Evolutionary conservation across 345 rosid species (phyloP).

Genomic region (Durio zibethinus): DNA sequence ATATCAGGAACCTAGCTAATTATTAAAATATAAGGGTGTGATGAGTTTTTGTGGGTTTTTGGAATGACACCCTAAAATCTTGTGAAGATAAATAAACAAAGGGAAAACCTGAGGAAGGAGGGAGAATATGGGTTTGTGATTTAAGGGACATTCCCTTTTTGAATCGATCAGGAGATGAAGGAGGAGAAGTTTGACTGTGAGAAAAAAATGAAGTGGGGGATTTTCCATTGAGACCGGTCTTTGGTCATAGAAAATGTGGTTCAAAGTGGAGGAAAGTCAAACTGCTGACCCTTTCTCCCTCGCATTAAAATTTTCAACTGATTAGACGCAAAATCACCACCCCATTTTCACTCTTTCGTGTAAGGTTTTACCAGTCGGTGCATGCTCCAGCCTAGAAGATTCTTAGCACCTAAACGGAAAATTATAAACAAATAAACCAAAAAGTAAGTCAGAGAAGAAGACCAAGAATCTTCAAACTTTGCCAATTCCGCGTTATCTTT

Average conservation of each 20-base stretch:
- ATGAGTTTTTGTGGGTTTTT: background rate
- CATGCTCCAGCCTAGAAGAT: background rate
- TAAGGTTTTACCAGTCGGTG: background rate
- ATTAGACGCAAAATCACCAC: background rate
- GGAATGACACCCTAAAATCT: background rate
- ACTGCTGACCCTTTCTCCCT: slow-evolving; percentile 33
- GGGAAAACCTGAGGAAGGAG: background rate
- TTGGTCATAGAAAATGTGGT: slow-evolving; percentile 26
- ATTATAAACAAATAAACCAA: background rate
- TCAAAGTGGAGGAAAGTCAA: slow-evolving; percentile 20
- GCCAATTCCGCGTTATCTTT: slow-evolving; percentile 17
- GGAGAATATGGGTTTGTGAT: background rate
- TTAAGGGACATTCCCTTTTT: background rate
- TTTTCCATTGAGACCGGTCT: slow-evolving; percentile 25
- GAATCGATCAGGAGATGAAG: background rate
- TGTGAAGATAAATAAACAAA: background rate
- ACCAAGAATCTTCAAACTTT: slow-evolving; percentile 21
- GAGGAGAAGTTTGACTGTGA: slow-evolving; percentile 28
- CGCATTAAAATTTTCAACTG: background rate
- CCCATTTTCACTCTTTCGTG: background rate
- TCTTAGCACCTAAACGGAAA: background rate
- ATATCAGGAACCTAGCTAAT: background rate
- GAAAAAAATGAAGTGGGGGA: background rate
- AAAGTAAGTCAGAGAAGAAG: slow-evolving; percentile 1
- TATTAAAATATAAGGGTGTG: background rate